Percentiles rank a stretch among this genome's conserved stretches.
phyloP scores from a whole-genome alignment of 1,284 basidiomycete species.

The Vanrija sp. region DNA sequence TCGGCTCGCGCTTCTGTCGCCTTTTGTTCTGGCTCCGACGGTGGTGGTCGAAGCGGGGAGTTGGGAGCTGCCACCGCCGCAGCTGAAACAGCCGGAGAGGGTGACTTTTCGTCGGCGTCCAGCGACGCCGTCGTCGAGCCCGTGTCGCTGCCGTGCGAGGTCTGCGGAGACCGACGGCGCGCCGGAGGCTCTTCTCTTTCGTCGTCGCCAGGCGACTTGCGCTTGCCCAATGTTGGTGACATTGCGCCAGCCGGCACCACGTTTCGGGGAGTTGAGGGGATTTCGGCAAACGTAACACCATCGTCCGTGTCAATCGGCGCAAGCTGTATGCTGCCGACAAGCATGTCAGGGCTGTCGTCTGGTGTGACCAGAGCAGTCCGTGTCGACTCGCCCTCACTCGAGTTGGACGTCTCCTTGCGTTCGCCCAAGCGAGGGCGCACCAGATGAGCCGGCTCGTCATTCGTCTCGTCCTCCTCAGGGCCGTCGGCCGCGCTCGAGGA shows the following conservation, averaged over 20 bases:
- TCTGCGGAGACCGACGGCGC: background rate
- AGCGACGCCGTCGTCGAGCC: background rate
- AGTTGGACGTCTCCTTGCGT: conserved; percentile 6
- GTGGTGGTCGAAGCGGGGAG: too few relatives aligned
- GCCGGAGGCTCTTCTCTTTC: background rate
- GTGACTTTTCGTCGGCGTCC: background rate
- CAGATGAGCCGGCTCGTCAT: background rate
- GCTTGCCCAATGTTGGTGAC: conserved; percentile 6
- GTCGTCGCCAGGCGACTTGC: conserved; percentile 14
- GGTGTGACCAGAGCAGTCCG: conserved; percentile 12
- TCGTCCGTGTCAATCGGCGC: conserved; percentile 4
- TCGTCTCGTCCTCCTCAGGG: background rate
- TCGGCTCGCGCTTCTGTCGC: background rate
- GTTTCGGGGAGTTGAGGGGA: background rate
- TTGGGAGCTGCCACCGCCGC: background rate
- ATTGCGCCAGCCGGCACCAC: background rate
- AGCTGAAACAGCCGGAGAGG: background rate
- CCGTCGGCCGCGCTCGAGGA: background rate
- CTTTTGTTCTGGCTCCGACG: too few relatives aligned
- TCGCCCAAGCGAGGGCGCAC: conserved; percentile 10
- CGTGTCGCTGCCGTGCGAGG: too few relatives aligned
- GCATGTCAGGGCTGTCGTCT: conserved; percentile 14
- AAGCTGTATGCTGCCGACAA: conserved; percentile 9
- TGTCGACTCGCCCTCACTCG: conserved; percentile 10
- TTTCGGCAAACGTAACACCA: background rate